phyloP scores from a whole-genome alignment of 495 filamentous ascomycete genomes.

The Geopyxis carbonaria region DNA sequence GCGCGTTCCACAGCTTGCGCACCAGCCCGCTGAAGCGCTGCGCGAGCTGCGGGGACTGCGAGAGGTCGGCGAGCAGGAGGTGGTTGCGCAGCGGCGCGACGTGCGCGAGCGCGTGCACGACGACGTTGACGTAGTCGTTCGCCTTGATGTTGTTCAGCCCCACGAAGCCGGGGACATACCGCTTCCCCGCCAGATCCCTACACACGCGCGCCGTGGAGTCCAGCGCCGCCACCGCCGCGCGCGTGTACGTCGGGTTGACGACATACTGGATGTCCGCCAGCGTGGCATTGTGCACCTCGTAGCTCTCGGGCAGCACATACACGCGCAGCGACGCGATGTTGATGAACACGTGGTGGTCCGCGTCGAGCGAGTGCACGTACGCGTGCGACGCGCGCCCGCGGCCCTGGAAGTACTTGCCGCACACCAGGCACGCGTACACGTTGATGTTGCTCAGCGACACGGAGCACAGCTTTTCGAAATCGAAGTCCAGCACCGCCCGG shows the following conservation, averaged over 20 bases:
- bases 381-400: slow-evolving; percentile 86
- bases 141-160: slow-evolving; percentile 99
- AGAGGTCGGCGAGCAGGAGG: slow-evolving; percentile 71
- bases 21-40: slow-evolving; percentile 79
- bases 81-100: slow-evolving; percentile 80
- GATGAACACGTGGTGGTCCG: slow-evolving; percentile 90
- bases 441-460: slow-evolving; percentile 94
- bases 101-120: slow-evolving; percentile 85
- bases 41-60: slow-evolving; percentile 20
- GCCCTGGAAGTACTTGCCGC: slow-evolving; percentile 94
- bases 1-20: slow-evolving; percentile 95
- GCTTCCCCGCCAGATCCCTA: slow-evolving; percentile 62
- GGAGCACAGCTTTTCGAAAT: slow-evolving; percentile 97
- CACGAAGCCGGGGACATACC: slow-evolving; percentile 86
- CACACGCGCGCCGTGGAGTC: slow-evolving; percentile 60
- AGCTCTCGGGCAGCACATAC: slow-evolving; percentile 91
- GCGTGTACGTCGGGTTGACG: slow-evolving; percentile 74
- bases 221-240: slow-evolving; percentile 57
- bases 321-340: slow-evolving; percentile 92
- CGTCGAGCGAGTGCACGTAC: slow-evolving; percentile 93
- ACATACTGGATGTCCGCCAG: slow-evolving; percentile 98
- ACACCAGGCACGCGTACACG: slow-evolving; percentile 93
- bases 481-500: slow-evolving; percentile 53
- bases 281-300: slow-evolving; percentile 88
- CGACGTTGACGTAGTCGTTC: slow-evolving; percentile 95